These are phyloP conservation scores for Cladochytrium replicatum DNA, from an alignment of 192 early-diverging fungal genomes.

Conservation along the genomic window DNA sequence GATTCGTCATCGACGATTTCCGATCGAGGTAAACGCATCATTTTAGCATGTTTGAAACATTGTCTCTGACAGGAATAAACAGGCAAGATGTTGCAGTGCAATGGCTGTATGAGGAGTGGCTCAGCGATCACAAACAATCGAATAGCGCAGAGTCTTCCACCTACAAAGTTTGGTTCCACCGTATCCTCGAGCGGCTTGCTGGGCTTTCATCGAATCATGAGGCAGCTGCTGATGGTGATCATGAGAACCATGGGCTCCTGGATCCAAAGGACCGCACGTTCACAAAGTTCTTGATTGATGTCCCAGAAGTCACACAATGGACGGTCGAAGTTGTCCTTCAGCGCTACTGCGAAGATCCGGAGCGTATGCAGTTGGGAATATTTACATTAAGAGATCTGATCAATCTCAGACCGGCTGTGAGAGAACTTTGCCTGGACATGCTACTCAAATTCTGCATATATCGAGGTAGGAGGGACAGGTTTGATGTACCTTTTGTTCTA, in stretches of 20 bases:
- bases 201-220: conserved; percentile 15
- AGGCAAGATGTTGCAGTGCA: conserved; percentile 57
- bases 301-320: conserved; percentile 54
- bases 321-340: conserved; percentile 48
- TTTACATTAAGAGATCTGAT: conserved; percentile 53
- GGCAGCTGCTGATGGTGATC: conserved; percentile 12
- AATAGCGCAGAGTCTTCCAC: neutral
- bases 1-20: conserved; percentile 54
- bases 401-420: conserved; percentile 40
- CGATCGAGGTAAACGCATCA: conserved; percentile 33
- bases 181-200: conserved; percentile 16
- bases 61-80: conserved; percentile 4
- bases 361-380: conserved; percentile 45
- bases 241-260: conserved; percentile 30
- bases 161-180: conserved; percentile 14
- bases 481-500: neutral
- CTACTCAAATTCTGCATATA: conserved; percentile 43
- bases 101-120: conserved; percentile 68
- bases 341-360: conserved; percentile 54
- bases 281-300: conserved; percentile 66
- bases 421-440: conserved; percentile 39
- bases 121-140: conserved; percentile 15
- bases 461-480: conserved; percentile 25
- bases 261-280: conserved; percentile 62
- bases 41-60: conserved; percentile 7